Evolutionary conservation across 768 basidiomycete genomes (phyloP).

Genomic region (Russula vinacea): DNA sequence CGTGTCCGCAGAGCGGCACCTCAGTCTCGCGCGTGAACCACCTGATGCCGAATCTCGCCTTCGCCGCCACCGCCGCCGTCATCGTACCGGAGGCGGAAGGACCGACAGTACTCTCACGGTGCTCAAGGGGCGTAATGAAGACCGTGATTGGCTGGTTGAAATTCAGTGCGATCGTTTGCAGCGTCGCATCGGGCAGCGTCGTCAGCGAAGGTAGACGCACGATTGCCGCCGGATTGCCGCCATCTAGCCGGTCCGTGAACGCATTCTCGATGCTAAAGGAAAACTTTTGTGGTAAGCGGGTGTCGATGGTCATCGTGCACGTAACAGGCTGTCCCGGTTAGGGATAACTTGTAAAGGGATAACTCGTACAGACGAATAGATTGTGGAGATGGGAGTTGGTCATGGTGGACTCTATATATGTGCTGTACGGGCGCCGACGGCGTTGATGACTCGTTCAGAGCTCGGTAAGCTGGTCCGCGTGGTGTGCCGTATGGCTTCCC

Average conservation of each 20-base stretch:
- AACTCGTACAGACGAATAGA: neutral
- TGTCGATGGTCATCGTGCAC: slow-evolving; percentile 8
- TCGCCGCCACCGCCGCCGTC: neutral
- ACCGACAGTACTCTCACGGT: neutral
- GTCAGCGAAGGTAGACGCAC: slow-evolving; percentile 31
- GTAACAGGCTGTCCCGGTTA: neutral
- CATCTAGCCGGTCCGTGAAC: slow-evolving; percentile 34
- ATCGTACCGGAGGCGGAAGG: neutral
- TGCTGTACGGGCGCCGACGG: neutral
- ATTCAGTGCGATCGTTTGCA: slow-evolving; percentile 29
- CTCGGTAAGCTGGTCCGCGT: neutral
- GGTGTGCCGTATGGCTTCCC: too few relatives aligned
- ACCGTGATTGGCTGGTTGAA: slow-evolving; percentile 33
- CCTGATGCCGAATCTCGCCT: slow-evolving; percentile 30
- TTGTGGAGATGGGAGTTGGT: neutral
- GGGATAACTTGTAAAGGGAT: neutral
- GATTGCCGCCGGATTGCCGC: slow-evolving; percentile 38
- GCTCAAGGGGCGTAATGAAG: slow-evolving; percentile 22
- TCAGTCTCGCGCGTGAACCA: slow-evolving; percentile 36
- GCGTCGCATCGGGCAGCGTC: slow-evolving; percentile 25
- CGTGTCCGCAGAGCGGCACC: slow-evolving; percentile 37
- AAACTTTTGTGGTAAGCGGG: slow-evolving; percentile 6
- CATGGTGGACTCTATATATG: neutral
- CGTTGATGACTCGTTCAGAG: neutral
- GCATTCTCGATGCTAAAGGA: slow-evolving; percentile 36